Evolutionary conservation across 2,329 filamentous ascomycete species (phyloP), one percentile per base, ranked within the genome.

Genomic region (Pseudogymnoascus sp.): DNA sequence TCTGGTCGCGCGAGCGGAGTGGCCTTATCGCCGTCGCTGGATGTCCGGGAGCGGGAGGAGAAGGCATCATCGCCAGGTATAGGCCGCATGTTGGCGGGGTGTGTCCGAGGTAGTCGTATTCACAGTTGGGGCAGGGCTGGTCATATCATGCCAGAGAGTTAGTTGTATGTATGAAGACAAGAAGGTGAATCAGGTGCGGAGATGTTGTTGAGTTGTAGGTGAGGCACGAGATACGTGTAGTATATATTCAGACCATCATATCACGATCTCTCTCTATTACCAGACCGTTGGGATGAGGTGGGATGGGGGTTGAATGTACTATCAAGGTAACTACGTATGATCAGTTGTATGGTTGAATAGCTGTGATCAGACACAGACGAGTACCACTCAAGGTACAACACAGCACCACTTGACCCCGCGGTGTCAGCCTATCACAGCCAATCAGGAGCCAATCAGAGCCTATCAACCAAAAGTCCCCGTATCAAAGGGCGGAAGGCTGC

Each of bases 1-100:
- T 73, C 53, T 69, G 70, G 44, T 71, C 70, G 28, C 72, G 71
- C 68, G 67, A 76, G 62, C 68, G 74, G 73, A 37, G 73, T 73
- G 34, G 69, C 67, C 71, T 74, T 73, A 70, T 78, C 75, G 68
- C 72, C 66, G 66, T 69, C 67, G 68, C 70, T 73, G 28, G 72
- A 71, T 67, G 77, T 76, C 16, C 70, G 70, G 65, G 75, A 74
- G 68, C 77, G 76, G 68, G 71, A 73, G 61, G 70, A 62, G 63
- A 72, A 74, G 70, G 75, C 73, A 71, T 79, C 77, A 64, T 79
- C 78, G 70, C 78, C 77, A 60, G 76, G 75, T 64, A 81, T 69
- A 62, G 79, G 78, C 69, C 78, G 78, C 79, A 81, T 81, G 53
- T 40, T 42, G 59, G 59, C 18, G 63, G 44, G 66, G 65, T 50